Conservation (phyloP, 768 basidiomycete species). For the Mycena sanguinolenta region DNA sequence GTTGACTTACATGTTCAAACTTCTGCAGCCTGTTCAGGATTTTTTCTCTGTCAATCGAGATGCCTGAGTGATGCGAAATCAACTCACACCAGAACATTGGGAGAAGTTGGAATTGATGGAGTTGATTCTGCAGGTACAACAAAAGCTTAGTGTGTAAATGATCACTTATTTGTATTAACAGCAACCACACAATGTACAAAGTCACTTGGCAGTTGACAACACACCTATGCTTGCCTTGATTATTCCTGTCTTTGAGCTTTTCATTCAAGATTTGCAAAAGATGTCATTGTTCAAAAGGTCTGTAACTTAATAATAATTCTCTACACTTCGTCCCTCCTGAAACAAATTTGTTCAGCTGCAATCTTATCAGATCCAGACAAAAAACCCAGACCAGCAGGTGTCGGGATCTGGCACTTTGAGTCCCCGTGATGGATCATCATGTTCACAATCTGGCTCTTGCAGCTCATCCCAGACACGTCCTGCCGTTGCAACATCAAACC, state of each 20-base stretch:
- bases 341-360: neutral
- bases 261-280: neutral
- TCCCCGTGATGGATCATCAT: neutral
- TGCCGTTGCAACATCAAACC: neutral
- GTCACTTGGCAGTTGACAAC: neutral
- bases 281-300: neutral
- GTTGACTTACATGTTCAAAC: neutral
- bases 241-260: neutral
- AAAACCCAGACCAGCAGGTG: neutral
- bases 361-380: neutral
- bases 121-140: neutral
- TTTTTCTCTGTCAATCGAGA: slow-evolving; percentile 1
- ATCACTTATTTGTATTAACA: neutral
- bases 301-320: neutral
- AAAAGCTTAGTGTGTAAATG: neutral
- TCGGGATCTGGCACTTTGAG: neutral
- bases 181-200: slow-evolving; percentile 1
- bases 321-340: neutral
- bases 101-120: neutral
- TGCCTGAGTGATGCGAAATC: neutral
- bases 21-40: neutral
- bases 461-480: neutral
- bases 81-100: neutral
- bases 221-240: no score
- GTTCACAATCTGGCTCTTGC: neutral